These are phyloP conservation scores for Phialemoniopsis sp. DNA, from an alignment of 2,329 filamentous ascomycete genomes.

Conservation along the genomic window DNA sequence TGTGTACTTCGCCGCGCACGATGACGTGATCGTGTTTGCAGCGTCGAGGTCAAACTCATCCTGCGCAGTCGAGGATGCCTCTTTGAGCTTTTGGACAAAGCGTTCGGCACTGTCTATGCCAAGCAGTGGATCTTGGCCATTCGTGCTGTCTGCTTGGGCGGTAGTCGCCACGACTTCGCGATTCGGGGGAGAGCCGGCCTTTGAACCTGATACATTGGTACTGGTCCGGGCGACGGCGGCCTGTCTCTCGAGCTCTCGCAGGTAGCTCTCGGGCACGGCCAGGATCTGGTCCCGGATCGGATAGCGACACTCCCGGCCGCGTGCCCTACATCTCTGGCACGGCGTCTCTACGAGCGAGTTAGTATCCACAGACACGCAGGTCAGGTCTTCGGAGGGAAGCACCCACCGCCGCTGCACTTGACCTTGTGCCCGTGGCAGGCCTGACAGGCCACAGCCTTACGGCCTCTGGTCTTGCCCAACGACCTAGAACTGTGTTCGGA, in stretches of 20 bases:
- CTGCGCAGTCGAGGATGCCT: slow-evolving; percentile 4
- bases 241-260: slow-evolving; percentile 7
- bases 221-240: not conserved
- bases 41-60: not conserved
- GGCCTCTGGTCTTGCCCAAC: not conserved
- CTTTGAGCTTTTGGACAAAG: slow-evolving; percentile 9
- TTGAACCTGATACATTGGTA: not conserved
- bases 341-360: not conserved
- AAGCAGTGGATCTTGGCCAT: not conserved
- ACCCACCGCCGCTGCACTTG: slow-evolving; percentile 11
- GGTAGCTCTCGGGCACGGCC: slow-evolving; percentile 9
- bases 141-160: not conserved
- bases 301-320: slow-evolving; percentile 6
- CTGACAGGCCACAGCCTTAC: slow-evolving; percentile 10
- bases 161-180: not conserved
- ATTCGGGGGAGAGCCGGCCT: not conserved
- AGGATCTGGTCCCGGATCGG: slow-evolving; percentile 9
- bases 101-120: slow-evolving; percentile 10
- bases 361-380: too few species aligned
- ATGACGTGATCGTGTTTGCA: not conserved
- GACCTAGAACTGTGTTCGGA: too few species aligned
- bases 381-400: too few species aligned
- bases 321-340: slow-evolving; percentile 4
- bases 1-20: slow-evolving; percentile 5
- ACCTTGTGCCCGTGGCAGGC: slow-evolving; percentile 11